Conservation (phyloP, 1,139 yeast genomes). For the Taphrina flavorubra region DNA sequence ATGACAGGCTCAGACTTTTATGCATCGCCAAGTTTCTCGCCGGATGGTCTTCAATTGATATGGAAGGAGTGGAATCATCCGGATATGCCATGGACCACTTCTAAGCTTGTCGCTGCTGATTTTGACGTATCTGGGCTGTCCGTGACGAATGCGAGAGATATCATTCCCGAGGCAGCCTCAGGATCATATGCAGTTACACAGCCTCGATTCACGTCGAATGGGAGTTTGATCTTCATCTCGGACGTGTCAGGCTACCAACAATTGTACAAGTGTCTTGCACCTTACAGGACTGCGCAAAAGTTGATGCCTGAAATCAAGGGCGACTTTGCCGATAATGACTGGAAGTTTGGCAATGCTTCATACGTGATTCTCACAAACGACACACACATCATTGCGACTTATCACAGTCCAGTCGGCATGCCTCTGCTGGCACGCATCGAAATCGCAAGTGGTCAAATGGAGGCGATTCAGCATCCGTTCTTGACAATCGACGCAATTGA, state of each 20-base stretch:
- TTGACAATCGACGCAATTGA: constrained; percentile 26
- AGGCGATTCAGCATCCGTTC: constrained; percentile 21
- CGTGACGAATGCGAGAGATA: background rate
- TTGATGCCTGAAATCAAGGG: constrained; percentile 16
- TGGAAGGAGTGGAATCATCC: constrained; percentile 39
- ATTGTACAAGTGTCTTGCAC: constrained; percentile 21
- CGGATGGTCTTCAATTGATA: constrained; percentile 21
- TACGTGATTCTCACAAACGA: background rate
- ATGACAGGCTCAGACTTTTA: constrained; percentile 28
- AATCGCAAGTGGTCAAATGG: constrained; percentile 5
- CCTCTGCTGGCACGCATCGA: constrained; percentile 19
- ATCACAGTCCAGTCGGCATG: constrained; percentile 14
- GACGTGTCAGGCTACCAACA: constrained; percentile 37
- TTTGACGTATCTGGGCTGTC: background rate
- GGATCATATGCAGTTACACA: constrained; percentile 22
- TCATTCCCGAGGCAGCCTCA: background rate
- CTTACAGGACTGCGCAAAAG: background rate
- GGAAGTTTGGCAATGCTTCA: constrained; percentile 32
- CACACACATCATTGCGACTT: constrained; percentile 10
- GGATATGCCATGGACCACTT: constrained; percentile 40
- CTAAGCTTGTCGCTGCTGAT: constrained; percentile 23
- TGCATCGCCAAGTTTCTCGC: constrained; percentile 34
- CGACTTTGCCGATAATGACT: constrained; percentile 33
- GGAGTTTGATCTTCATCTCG: constrained; percentile 15
- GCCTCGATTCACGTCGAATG: constrained; percentile 23